Percentiles rank a stretch among this genome's conserved stretches.
phyloP scores from a whole-genome alignment of 2,329 filamentous ascomycete species.

The Cytospora schulzeri region DNA sequence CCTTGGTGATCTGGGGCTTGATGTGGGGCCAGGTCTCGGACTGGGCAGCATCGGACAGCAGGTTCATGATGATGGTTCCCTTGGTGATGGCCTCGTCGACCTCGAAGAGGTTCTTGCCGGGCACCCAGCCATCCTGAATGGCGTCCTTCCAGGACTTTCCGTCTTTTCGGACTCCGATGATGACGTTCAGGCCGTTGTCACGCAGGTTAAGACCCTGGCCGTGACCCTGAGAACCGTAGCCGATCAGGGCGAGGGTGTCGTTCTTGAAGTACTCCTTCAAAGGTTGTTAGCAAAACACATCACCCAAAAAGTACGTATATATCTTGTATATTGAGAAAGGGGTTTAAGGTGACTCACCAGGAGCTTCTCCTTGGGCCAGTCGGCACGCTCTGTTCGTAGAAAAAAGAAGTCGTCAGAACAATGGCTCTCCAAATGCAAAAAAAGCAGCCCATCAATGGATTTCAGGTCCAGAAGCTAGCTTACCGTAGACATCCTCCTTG shows the following conservation, averaged over 20 bases:
- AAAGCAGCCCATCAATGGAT: constrained; percentile 14
- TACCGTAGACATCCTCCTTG: constrained; percentile 94
- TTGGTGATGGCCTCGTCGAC: constrained; percentile 93
- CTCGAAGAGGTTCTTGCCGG: constrained; percentile 98
- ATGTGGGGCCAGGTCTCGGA: constrained; percentile 98
- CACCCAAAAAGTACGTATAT: constrained; percentile 27
- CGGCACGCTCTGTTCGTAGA: constrained; percentile 76
- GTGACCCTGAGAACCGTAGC: constrained; percentile 97
- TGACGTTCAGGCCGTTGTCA: constrained; percentile 99
- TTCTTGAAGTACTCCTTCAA: constrained; percentile 97
- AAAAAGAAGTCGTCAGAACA: constrained; percentile 13
- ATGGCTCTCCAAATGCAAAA: constrained; percentile 17
- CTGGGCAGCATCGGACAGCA: constrained; percentile 96
- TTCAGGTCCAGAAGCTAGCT: constrained; percentile 35
- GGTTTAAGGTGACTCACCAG: constrained; percentile 64
- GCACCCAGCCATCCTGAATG: constrained; percentile 94
- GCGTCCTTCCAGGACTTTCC: constrained; percentile 99
- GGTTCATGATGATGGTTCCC: constrained; percentile 98
- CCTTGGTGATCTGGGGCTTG: constrained; percentile 98
- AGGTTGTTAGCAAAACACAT: constrained; percentile 20
- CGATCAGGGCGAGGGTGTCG: constrained; percentile 98
- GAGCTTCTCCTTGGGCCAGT: constrained; percentile 99
- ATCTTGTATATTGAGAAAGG: too few relatives aligned
- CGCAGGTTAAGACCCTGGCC: constrained; percentile 99
- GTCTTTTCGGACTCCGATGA: constrained; percentile 97